Evolutionary conservation across 768 basidiomycete genomes (phyloP), one percentile per base, ranked within the genome.

Genomic region (Clathrus columnatus): DNA sequence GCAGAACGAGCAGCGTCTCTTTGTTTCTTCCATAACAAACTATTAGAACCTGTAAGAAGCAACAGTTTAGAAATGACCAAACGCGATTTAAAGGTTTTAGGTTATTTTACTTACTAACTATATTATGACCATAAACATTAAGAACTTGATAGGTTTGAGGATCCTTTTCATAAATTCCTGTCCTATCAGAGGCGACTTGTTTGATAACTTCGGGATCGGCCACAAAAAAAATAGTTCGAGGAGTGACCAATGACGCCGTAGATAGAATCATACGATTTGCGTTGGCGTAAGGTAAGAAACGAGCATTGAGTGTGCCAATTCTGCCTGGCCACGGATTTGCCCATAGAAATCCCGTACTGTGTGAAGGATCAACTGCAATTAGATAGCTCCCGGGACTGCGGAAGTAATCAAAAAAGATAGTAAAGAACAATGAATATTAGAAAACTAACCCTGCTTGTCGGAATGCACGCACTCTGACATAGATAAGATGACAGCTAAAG

Each of bases 1-100:
- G 78, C 78, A 8, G 75, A 71, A 51, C 74, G 77, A 20, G 75
- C 66, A 0, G 76, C 67, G 8, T 61, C 64, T 43, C 75, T 68
- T 58, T 78, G 77, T 1, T 75, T 67, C 49, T 73, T 73, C 77
- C 78, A 80, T n/a, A 74, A 70, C 0, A 69, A 51, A 5, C 71
- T 75, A 49, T 76, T 76, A 0, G 63, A 61, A 4, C 72, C 69
- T 23, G 79, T 36, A 20, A 47, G 18, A 47, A 18, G 28, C 18
- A 27, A 23, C 18, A 46, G 24, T 7, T 7, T 7, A 32, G 16
- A 32, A 32, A 32, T 7, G 30, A 32, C 11, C 4, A 11, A 36
- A 36, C 36, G n/a, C 36, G n/a, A 36, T 14, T n/a, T 14, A 36
- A 36, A 11, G 36, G 36, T 8, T n/a, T n/a, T n/a, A n/a, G n/a